Base-by-base conservation (phyloP, 1,139 yeast species). In the Blastobotrys capitulatus region DNA sequence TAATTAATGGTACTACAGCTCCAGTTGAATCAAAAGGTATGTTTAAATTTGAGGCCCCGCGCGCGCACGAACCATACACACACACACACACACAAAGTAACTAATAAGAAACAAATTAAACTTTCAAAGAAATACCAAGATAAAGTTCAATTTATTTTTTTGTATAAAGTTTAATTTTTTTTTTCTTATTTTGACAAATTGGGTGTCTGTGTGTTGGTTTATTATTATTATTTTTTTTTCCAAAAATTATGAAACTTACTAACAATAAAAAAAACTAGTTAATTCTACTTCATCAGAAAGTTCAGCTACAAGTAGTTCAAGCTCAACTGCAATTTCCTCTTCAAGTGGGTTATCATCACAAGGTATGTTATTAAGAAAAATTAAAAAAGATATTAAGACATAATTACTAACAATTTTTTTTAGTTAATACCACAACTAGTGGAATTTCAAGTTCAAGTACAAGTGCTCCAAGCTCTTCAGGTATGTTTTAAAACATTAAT, bases 1-100 rank as follows among this genome's bases (percentile, higher is more conserved):
- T 41, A 12, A 13, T 31, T 9, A 27, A 41, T 31, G 44, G 44
- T 13, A 41, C 44, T 26, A 41, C 44, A 9, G 18, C 13, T 16
- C 38, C 38, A 16, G 38, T 35, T 9, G 38, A 35, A 9, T 39
- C 42, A 7, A 38, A 18, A 10, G 29, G 16, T 18, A 20, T 4
- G 22, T 26, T 26, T 9, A n/a, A 6, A 4, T 27, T 18, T 9
- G 10, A 10, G 32, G 3, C 32, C 12, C 9, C 12, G 32, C 32
- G n/a, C n/a, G 32, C 12, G n/a, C 32, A 29, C 12, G 32, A 29
- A 13, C 32, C 32, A 13, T 29, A 13, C 5, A 6, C 32, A 13
- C 32, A 3, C 5, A 3, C 12, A 3, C 9, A 3, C 32, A 13
- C 12, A 3, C 32, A 22, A 22, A 5, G 25, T 4, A 22, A 22